A percentile compares a stretch with the other conserved stretches of the same genome.
phyloP scores from a whole-genome alignment of 495 filamentous ascomycete species.

The Pyronema domesticum region DNA sequence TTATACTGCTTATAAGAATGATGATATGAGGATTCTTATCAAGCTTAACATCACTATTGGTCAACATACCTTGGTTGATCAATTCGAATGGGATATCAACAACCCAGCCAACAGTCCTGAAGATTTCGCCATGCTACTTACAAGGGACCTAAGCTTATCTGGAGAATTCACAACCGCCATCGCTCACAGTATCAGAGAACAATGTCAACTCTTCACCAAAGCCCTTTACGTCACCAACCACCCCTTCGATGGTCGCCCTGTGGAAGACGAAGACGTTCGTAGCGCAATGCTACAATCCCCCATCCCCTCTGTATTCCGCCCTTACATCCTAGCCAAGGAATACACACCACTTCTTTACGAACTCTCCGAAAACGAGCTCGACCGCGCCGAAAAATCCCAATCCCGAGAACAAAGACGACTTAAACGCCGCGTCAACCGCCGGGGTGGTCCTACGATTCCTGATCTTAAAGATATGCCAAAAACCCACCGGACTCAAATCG shows the following conservation, averaged over 20 bases:
- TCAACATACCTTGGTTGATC: slow-evolving; percentile 80
- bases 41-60: slow-evolving; percentile 98
- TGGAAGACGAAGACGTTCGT: slow-evolving; percentile 78
- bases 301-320: slow-evolving; percentile 63
- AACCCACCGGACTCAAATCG: slow-evolving; percentile 75
- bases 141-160: slow-evolving; percentile 73
- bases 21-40: slow-evolving; percentile 90
- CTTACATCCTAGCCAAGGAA: slow-evolving; percentile 78
- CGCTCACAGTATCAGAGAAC: slow-evolving; percentile 90
- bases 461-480: slow-evolving; percentile 89
- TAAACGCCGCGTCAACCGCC: slow-evolving; percentile 54
- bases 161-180: slow-evolving; percentile 97
- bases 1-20: slow-evolving; percentile 89
- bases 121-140: slow-evolving; percentile 78
- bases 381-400: slow-evolving; percentile 77
- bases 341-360: slow-evolving; percentile 87
- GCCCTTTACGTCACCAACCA: slow-evolving; percentile 86
- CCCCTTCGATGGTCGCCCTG: slow-evolving; percentile 81
- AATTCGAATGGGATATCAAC: slow-evolving; percentile 99
- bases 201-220: slow-evolving; percentile 80
- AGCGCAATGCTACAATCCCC: slow-evolving; percentile 75
- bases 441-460: slow-evolving; percentile 83
- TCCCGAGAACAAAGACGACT: slow-evolving; percentile 85
- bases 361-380: slow-evolving; percentile 75
- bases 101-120: slow-evolving; percentile 83